Evolutionary conservation across 2,329 filamentous ascomycete species (phyloP).

Genomic region (Tolypocladium sp.): DNA sequence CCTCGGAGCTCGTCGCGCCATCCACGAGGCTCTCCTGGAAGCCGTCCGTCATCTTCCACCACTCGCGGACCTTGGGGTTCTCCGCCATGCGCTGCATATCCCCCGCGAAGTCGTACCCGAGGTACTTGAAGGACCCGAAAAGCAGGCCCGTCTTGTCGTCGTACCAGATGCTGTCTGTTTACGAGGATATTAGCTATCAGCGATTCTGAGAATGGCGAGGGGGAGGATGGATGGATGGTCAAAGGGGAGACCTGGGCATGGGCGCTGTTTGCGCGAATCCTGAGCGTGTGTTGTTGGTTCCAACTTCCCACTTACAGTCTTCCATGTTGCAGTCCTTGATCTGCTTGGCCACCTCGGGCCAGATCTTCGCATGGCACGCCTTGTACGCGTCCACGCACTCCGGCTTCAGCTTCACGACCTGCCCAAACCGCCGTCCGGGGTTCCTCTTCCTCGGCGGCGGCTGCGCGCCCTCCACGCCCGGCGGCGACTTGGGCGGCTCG

Average conservation of each 20-base stretch:
- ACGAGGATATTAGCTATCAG: background rate
- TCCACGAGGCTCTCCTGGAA: conserved; percentile 60
- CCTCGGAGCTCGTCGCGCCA: conserved; percentile 48
- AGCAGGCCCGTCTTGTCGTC: conserved; percentile 53
- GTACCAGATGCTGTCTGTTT: conserved; percentile 62
- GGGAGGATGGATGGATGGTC: background rate
- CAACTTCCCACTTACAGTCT: conserved; percentile 52
- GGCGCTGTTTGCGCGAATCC: background rate
- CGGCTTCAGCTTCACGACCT: conserved; percentile 64
- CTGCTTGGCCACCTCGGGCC: conserved; percentile 68
- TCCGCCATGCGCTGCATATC: conserved; percentile 71
- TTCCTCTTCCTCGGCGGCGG: conserved; percentile 19
- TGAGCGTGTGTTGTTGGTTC: background rate
- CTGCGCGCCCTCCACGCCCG: background rate
- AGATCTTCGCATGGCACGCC: conserved; percentile 62
- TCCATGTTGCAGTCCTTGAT: conserved; percentile 67
- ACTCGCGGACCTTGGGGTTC: conserved; percentile 64
- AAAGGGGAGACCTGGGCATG: background rate
- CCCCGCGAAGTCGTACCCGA: conserved; percentile 60
- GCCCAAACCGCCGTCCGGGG: conserved; percentile 51
- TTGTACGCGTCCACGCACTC: conserved; percentile 62
- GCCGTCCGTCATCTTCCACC: conserved; percentile 74
- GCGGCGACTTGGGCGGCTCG: conserved; percentile 4
- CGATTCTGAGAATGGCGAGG: background rate
- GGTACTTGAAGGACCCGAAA: conserved; percentile 71